Conservation (phyloP, 768 basidiomycete genomes). For the Suillus clintonianus region DNA sequence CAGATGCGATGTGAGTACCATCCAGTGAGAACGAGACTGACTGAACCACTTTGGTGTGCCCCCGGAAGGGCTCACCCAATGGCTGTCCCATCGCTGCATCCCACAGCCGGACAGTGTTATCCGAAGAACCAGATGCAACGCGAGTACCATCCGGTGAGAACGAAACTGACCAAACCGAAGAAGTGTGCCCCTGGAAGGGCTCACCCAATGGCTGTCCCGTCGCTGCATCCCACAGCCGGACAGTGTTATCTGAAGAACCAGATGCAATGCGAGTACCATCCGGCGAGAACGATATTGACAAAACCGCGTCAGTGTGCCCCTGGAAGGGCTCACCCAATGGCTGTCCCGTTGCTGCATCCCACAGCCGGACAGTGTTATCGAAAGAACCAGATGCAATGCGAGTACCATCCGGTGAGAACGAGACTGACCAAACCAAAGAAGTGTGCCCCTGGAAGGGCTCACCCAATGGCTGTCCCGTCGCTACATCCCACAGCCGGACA, state of each 20-base stretch:
- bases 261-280: background rate
- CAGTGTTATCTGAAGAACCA: background rate
- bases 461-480: background rate
- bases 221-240: background rate
- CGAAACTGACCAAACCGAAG: too few relatives aligned
- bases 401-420: background rate
- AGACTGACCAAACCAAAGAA: slow-evolving; percentile 1
- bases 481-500: background rate
- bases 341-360: background rate
- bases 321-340: background rate
- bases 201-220: background rate
- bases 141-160: too few relatives aligned
- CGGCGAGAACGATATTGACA: background rate
- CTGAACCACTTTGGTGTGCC: too few relatives aligned
- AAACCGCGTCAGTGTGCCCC: background rate
- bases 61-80: too few relatives aligned
- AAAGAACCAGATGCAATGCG: background rate
- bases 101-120: too few relatives aligned
- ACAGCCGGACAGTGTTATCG: background rate
- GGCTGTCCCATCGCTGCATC: too few relatives aligned
- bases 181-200: background rate
- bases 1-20: too few relatives aligned
- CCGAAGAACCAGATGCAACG: too few relatives aligned
- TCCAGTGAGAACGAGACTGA: too few relatives aligned
- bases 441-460: background rate